Conservation (phyloP, 2,329 filamentous ascomycete genomes). For the Intubia oerlemansii region DNA sequence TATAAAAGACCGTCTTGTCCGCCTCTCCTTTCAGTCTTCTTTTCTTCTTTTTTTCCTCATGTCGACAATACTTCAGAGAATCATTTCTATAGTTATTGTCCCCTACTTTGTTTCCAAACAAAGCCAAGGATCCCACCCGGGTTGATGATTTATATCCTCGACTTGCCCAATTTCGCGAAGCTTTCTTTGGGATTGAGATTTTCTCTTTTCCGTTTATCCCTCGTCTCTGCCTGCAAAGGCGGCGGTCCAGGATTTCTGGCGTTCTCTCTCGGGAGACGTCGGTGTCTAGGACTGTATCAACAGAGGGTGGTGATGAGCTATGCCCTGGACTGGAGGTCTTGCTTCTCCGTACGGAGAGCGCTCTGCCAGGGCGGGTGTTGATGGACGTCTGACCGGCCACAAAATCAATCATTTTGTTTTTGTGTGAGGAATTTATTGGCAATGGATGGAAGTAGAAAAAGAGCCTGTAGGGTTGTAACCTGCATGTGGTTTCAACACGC, state of each 20-base stretch:
- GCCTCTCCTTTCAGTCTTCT: constrained; percentile 13
- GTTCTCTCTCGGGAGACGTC: constrained; percentile 1
- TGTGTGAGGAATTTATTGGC: no score
- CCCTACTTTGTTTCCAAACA: constrained; percentile 77
- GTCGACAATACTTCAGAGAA: constrained; percentile 56
- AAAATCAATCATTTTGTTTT: no score
- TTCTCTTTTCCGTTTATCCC: constrained; percentile 46
- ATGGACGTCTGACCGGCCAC: constrained; percentile 89
- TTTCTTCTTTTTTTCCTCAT: constrained; percentile 30
- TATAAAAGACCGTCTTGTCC: no score
- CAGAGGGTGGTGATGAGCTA: constrained; percentile 91
- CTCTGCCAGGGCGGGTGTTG: constrained; percentile 57
- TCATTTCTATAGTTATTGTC: constrained; percentile 98
- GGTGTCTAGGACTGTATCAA: constrained; percentile 33
- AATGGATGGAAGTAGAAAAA: no score
- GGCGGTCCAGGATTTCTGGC: constrained; percentile 20
- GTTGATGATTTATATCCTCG: constrained; percentile 84
- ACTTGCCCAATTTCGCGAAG: constrained; percentile 13
- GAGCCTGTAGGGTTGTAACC: no score
- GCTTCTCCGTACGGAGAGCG: constrained; percentile 44
- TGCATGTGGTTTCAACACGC: no score
- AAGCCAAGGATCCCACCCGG: constrained; percentile 90
- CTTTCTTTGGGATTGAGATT: constrained; percentile 10
- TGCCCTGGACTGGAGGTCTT: constrained; percentile 45
- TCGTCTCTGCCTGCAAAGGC: constrained; percentile 38